These are phyloP conservation scores for Hippophae tibetana DNA, from an alignment of 306 rosid species.

Conservation along the genomic window DNA sequence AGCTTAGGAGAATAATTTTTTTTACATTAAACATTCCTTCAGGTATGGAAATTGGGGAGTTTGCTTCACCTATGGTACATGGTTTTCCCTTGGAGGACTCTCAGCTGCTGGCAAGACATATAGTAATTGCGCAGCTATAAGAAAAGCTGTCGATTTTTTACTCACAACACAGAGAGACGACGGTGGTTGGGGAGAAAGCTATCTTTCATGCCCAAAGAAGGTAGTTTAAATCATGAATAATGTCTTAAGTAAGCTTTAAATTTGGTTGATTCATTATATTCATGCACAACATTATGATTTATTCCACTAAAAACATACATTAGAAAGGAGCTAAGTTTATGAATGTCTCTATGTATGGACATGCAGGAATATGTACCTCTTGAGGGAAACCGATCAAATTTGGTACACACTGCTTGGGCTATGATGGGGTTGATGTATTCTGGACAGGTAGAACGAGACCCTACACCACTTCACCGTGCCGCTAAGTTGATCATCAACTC, in stretches of 20 bases:
- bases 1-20: not conserved
- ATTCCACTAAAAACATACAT: too few relatives aligned
- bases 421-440: slow-evolving; percentile 53
- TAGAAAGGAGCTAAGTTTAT: too few relatives aligned
- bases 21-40: not conserved
- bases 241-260: not conserved
- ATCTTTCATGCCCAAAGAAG: slow-evolving; percentile 44
- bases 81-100: slow-evolving; percentile 55
- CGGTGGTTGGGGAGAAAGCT: slow-evolving; percentile 81
- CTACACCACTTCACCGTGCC: slow-evolving; percentile 47
- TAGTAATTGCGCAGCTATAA: slow-evolving; percentile 28
- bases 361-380: slow-evolving; percentile 37
- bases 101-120: slow-evolving; percentile 50
- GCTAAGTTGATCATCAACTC: slow-evolving; percentile 49
- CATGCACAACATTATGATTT: too few relatives aligned
- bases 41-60: slow-evolving; percentile 55
- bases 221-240: slow-evolving; percentile 4
- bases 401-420: slow-evolving; percentile 69
- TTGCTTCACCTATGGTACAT: slow-evolving; percentile 52
- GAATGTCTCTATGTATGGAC: not conserved
- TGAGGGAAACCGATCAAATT: slow-evolving; percentile 43
- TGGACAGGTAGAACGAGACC: slow-evolving; percentile 50
- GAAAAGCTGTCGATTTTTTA: slow-evolving; percentile 42
- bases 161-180: slow-evolving; percentile 34
- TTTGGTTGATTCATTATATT: too few relatives aligned